Conservation (phyloP, 2,329 filamentous ascomycete genomes). For the Emericellopsis atlantica region DNA sequence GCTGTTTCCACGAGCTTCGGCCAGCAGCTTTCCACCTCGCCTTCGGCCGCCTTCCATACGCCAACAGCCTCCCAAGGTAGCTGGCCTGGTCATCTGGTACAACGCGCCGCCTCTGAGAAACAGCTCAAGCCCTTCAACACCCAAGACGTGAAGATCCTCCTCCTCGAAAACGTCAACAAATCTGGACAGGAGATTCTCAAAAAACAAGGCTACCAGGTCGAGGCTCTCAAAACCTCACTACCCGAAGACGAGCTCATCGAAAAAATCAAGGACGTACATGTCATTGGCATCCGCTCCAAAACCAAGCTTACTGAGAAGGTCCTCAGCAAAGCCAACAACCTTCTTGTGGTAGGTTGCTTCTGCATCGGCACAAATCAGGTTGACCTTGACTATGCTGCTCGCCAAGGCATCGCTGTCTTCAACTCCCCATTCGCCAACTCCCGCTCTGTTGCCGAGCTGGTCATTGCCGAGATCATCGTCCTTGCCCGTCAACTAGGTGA, state of each 20-base stretch:
- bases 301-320: conserved; percentile 85
- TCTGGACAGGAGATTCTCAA: conserved; percentile 74
- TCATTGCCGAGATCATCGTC: conserved; percentile 85
- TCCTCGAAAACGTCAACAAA: conserved; percentile 92
- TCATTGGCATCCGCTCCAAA: conserved; percentile 96
- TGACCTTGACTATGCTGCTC: conserved; percentile 70
- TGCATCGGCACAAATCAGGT: conserved; percentile 98
- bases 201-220: conserved; percentile 89
- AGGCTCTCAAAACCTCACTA: conserved; percentile 77
- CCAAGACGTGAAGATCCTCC: conserved; percentile 88
- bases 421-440: conserved; percentile 99
- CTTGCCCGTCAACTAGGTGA: conserved; percentile 89
- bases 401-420: conserved; percentile 89
- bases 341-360: conserved; percentile 95
- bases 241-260: conserved; percentile 90
- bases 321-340: conserved; percentile 78
- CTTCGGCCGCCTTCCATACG: conserved; percentile 54
- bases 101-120: conserved; percentile 34
- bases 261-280: conserved; percentile 96
- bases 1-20: conserved; percentile 47
- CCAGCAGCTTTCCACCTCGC: conserved; percentile 55
- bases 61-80: conserved; percentile 59
- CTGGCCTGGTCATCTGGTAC: conserved; percentile 32
- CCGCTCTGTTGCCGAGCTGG: conserved; percentile 87
- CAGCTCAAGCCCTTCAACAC: conserved; percentile 91